Evolutionary conservation across 768 basidiomycete genomes (phyloP).

Genomic region (Punctularia strigosozonata): DNA sequence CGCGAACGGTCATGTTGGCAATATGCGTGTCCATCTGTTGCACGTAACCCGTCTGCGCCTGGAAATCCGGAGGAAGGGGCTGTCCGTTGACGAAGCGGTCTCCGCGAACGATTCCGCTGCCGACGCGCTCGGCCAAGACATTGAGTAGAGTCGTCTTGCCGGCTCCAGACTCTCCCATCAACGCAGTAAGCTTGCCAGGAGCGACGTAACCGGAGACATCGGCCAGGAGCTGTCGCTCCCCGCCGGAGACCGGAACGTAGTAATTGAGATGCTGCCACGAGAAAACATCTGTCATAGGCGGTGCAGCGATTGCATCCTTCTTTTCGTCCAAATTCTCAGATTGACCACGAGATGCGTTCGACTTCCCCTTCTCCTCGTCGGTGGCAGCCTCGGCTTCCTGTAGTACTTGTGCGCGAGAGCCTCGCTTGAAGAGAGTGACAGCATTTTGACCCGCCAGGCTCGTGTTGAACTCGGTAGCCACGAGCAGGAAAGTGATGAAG

Average conservation of each 20-base stretch:
- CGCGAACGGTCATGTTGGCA: slow-evolving; percentile 63
- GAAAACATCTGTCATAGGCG: slow-evolving; percentile 44
- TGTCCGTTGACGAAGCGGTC: slow-evolving; percentile 34
- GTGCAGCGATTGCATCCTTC: slow-evolving; percentile 19
- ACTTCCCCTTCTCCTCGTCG: slow-evolving; percentile 21
- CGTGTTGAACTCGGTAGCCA: slow-evolving; percentile 47
- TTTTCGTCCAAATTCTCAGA: slow-evolving; percentile 16
- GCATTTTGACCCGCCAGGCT: slow-evolving; percentile 21
- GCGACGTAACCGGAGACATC: slow-evolving; percentile 71
- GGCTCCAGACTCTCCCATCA: slow-evolving; percentile 55
- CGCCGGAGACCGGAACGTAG: slow-evolving; percentile 41
- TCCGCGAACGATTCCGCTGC: slow-evolving; percentile 25
- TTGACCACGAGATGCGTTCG: too few species aligned
- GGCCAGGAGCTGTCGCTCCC: slow-evolving; percentile 42
- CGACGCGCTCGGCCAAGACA: slow-evolving; percentile 30
- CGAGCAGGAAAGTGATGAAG: slow-evolving; percentile 43
- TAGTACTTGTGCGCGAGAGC: slow-evolving; percentile 20
- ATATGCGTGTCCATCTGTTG: slow-evolving; percentile 82
- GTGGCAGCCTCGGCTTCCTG: slow-evolving; percentile 4
- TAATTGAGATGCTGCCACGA: slow-evolving; percentile 72
- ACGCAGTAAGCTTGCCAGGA: slow-evolving; percentile 69
- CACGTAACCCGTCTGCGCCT: slow-evolving; percentile 69
- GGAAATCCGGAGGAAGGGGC: slow-evolving; percentile 33
- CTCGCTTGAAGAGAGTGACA: slow-evolving; percentile 58
- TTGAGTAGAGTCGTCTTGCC: slow-evolving; percentile 44